Evolutionary conservation across 768 basidiomycete genomes (phyloP).

Genomic region (Exidia glandulosa): DNA sequence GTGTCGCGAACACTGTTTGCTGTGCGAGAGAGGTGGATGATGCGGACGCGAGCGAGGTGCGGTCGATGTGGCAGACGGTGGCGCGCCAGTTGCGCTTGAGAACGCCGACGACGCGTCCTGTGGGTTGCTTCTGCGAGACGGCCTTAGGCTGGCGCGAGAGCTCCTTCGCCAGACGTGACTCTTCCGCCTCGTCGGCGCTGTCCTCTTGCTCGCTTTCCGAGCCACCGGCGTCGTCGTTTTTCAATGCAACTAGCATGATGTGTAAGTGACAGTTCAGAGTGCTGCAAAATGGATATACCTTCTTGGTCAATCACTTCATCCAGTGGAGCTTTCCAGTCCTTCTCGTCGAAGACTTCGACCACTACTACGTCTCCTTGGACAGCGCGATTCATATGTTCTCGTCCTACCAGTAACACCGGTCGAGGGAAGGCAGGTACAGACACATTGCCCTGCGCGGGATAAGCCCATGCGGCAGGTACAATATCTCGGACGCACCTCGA

Average conservation of each 20-base stretch:
- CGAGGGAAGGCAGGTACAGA: constrained; percentile 61
- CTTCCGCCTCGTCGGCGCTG: constrained; percentile 33
- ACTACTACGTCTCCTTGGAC: constrained; percentile 90
- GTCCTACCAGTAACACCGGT: constrained; percentile 73
- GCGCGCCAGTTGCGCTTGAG: constrained; percentile 95
- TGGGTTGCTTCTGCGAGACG: constrained; percentile 64
- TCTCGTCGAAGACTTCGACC: constrained; percentile 76
- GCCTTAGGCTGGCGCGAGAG: constrained; percentile 31
- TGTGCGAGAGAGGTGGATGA: constrained; percentile 69
- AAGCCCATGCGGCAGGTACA: neutral
- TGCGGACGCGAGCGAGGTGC: constrained; percentile 71
- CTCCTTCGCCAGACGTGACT: constrained; percentile 28
- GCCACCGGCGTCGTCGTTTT: constrained; percentile 79
- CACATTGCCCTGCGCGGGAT: constrained; percentile 58
- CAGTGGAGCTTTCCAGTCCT: constrained; percentile 84
- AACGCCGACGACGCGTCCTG: constrained; percentile 83
- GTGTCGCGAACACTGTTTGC: constrained; percentile 90
- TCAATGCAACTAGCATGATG: constrained; percentile 51
- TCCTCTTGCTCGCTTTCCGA: constrained; percentile 34
- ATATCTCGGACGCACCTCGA: constrained; percentile 50
- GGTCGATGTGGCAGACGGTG: constrained; percentile 87
- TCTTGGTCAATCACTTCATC: constrained; percentile 95
- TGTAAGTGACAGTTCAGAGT: neutral
- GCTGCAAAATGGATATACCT: constrained; percentile 31
- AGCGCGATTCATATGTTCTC: constrained; percentile 92